phyloP scores from a whole-genome alignment of 257 asterid species.

The Solanum pennellii region DNA sequence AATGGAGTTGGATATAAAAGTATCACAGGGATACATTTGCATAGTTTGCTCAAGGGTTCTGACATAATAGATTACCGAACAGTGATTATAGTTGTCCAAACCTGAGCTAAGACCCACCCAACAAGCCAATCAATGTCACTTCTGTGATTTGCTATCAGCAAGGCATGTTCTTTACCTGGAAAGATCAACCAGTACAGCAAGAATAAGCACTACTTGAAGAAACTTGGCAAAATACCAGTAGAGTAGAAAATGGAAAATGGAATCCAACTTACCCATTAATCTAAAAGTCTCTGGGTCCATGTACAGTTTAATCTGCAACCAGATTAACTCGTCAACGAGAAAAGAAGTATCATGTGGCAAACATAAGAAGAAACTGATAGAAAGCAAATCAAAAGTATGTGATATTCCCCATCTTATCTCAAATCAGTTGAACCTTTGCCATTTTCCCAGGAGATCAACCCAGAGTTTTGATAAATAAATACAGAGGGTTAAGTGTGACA shows the following conservation, averaged over 20 bases:
- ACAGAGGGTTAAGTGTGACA: neutral
- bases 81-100: neutral
- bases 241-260: neutral
- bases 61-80: neutral
- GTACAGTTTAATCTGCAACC: slow-evolving; percentile 59
- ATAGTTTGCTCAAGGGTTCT: neutral
- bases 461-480: neutral
- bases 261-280: slow-evolving; percentile 51
- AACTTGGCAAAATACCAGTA: neutral
- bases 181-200: slow-evolving; percentile 1
- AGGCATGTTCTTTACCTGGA: slow-evolving; percentile 92
- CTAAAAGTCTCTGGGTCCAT: slow-evolving; percentile 59
- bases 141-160: slow-evolving; percentile 65
- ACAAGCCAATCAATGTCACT: slow-evolving; percentile 99
- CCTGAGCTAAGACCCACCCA: slow-evolving; percentile 98
- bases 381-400: neutral
- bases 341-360: neutral
- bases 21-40: neutral
- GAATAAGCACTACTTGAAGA: neutral
- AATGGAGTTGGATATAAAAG: neutral
- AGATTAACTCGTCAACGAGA: slow-evolving; percentile 3
- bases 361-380: neutral
- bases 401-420: neutral
- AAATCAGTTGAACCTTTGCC: neutral
- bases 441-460: neutral